Conservation (phyloP, 2,329 filamentous ascomycete genomes). For the Penicillium decumbens region DNA sequence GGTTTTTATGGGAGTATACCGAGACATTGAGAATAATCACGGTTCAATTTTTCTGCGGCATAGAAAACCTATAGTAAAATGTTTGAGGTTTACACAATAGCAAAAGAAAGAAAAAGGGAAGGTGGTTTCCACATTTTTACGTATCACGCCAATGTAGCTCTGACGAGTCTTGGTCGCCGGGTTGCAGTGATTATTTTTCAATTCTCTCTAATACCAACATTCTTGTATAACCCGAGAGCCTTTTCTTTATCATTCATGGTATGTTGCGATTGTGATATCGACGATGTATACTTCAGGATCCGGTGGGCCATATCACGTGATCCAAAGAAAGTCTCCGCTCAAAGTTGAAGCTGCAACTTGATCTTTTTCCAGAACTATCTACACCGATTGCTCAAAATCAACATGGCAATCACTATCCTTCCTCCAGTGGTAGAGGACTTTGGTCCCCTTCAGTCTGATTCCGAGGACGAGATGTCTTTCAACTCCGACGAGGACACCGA, state of each 20-base stretch:
- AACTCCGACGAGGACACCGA: constrained; percentile 42
- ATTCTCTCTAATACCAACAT: too few relatives aligned
- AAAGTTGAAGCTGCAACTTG: constrained; percentile 2
- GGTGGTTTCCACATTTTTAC: too few relatives aligned
- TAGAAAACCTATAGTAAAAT: neutral
- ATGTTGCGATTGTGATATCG: neutral
- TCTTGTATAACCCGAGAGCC: too few relatives aligned
- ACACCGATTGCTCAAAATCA: neutral
- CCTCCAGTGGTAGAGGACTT: constrained; percentile 44
- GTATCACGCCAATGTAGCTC: too few relatives aligned
- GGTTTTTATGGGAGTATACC: neutral
- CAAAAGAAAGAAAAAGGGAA: too few relatives aligned
- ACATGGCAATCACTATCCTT: constrained; percentile 58
- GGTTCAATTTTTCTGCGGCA: neutral
- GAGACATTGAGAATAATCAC: neutral
- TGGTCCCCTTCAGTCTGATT: constrained; percentile 31
- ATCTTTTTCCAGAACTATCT: constrained; percentile 4
- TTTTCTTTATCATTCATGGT: too few relatives aligned
- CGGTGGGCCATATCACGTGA: constrained; percentile 13
- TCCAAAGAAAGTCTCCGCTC: constrained; percentile 13
- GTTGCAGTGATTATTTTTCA: too few relatives aligned
- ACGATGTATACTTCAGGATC: neutral
- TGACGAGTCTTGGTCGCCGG: too few relatives aligned
- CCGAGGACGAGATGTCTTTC: constrained; percentile 51
- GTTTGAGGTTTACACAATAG: neutral